Evolutionary conservation across 495 filamentous ascomycete species (phyloP), one percentile per base, ranked within the genome.

Genomic region (Talaromyces proteolyticus): DNA sequence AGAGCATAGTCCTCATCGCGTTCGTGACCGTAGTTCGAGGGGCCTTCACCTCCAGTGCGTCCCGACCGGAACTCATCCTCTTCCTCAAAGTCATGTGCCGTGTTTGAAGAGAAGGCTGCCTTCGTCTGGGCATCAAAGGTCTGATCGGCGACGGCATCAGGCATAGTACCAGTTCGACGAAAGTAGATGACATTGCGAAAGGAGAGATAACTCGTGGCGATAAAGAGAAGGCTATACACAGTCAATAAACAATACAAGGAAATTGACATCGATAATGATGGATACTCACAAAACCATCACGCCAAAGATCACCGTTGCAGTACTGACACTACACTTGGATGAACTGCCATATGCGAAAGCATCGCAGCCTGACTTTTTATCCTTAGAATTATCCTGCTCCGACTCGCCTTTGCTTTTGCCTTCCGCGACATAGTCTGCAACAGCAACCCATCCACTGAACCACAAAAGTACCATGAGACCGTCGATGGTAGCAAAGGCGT

Each of bases 111-210:
- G 57, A 76, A 77, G 26, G 70, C 73, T 23, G 69, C 73, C 50
- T 77, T 73, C 55, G 62, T 66, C 51, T 77, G 73, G 12, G 67
- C 70, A 42, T 67, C 73, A 43, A 66, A 68, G 44, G 77, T 78
- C 21, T 81, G 78, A 42, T 74, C 68, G 24, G 73, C 68, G 43
- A 72, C 68, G 48, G 81, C 79, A 23, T 83, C 82, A n/a, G 88
- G 88, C 5, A 91, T 78, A 38, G 77, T 78, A 52, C 88, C 88
- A 54, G 89, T 83, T 49, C 79, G 79, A 53, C 85, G 80, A 74
- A 85, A 95, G 69, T 90, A 86, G 58, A 84, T 76, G 47, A 89
- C 75, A 44, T 84, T 85, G 68, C 89, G 88, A 58, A 88, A 72
- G 51, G 89, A 91, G 45, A 95, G 76, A 48, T 74, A 80, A 43